Percentiles rank a stretch among this genome's conserved stretches.
These are phyloP conservation scores for Picea glauca DNA, from an alignment of 75 land plant genomes.

Conservation along the genomic window DNA sequence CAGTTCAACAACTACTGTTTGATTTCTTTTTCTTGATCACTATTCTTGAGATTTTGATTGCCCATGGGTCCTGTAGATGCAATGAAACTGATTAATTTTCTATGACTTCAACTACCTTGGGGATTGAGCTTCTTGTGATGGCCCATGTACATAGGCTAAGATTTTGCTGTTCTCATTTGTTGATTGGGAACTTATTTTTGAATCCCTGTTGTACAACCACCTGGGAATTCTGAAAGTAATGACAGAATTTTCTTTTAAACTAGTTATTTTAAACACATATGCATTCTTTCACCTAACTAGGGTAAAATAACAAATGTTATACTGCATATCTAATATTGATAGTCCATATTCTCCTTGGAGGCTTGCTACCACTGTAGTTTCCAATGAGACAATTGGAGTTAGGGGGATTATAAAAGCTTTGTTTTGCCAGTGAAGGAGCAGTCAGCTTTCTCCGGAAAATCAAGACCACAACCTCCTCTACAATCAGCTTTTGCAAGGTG, in stretches of 20 bases:
- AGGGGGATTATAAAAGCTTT: conserved; percentile 48
- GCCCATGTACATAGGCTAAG: neutral
- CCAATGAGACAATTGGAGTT: conserved; percentile 34
- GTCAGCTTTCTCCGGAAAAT: conserved; percentile 45
- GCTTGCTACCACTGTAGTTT: conserved; percentile 7
- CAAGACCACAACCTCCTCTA: conserved; percentile 56
- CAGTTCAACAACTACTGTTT: neutral
- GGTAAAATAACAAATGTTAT: neutral
- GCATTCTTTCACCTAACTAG: too few species aligned
- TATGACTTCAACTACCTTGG: neutral
- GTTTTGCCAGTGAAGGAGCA: conserved; percentile 84
- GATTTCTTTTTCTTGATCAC: neutral
- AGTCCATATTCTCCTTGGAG: conserved; percentile 54
- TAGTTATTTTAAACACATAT: too few species aligned
- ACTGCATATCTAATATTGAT: conserved; percentile 48
- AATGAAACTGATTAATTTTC: neutral
- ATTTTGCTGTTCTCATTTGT: neutral
- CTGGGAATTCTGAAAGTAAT: neutral
- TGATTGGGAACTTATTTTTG: neutral
- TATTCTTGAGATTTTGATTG: neutral
- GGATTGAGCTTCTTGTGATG: neutral
- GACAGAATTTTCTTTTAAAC: neutral
- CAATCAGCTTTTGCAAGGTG: conserved; percentile 98
- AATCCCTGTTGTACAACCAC: neutral
- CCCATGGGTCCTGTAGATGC: neutral